A percentile compares a stretch with the other conserved stretches of the same genome.
Conservation (phyloP, 805 yeast species). For the Lachancea thermotolerans region DNA sequence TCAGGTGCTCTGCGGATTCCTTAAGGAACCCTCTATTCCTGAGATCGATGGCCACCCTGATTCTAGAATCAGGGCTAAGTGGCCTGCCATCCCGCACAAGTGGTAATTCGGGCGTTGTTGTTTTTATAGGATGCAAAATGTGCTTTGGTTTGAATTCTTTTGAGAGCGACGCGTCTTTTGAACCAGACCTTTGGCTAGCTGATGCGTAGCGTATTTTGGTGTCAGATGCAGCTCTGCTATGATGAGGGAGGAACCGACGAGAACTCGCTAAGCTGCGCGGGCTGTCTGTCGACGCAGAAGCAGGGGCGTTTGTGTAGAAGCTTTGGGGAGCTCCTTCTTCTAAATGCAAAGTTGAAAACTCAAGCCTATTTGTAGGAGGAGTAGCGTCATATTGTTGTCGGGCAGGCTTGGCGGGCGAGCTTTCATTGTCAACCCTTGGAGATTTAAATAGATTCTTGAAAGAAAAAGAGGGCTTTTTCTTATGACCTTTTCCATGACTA, state of each 20-base stretch:
- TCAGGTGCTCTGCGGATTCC: conserved; percentile 64
- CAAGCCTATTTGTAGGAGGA: neutral
- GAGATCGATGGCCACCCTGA: conserved; percentile 37
- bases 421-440: conserved; percentile 14
- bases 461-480: conserved; percentile 26
- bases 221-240: conserved; percentile 3
- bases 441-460: conserved; percentile 28
- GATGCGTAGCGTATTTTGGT: neutral
- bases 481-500: conserved; percentile 13
- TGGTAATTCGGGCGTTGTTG: neutral
- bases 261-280: neutral
- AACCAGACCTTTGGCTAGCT: neutral
- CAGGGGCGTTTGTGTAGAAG: neutral
- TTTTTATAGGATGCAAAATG: neutral
- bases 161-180: neutral
- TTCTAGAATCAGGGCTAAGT: conserved; percentile 1
- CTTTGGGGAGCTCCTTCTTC: neutral
- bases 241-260: neutral
- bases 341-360: neutral
- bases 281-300: neutral
- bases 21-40: conserved; percentile 53
- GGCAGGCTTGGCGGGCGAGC: neutral
- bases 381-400: neutral
- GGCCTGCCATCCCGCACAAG: neutral
- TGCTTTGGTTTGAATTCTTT: neutral